phyloP scores from a whole-genome alignment of 768 basidiomycete genomes.

The Dendrothele bispora region DNA sequence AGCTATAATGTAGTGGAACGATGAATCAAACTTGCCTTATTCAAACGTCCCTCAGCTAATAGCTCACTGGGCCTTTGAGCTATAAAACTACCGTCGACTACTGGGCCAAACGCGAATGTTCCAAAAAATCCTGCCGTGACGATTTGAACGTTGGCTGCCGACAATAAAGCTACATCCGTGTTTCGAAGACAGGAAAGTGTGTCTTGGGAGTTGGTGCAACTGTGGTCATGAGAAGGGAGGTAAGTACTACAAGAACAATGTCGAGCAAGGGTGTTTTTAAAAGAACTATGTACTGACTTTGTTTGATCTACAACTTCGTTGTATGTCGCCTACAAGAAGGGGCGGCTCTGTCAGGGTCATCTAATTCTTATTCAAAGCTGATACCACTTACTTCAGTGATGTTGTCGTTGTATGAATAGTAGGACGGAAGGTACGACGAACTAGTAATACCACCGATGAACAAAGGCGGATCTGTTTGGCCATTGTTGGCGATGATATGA shows the following conservation, averaged over 20 bases:
- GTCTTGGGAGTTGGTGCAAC: slow-evolving; percentile 33
- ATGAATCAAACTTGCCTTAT: slow-evolving; percentile 33
- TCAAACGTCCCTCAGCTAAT: slow-evolving; percentile 35
- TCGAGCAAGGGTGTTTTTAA: too few relatives aligned
- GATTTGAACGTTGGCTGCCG: slow-evolving; percentile 32
- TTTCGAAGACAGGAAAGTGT: slow-evolving; percentile 40
- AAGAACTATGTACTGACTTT: slow-evolving; percentile 28
- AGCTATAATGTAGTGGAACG: neutral
- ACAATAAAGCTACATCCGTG: slow-evolving; percentile 28
- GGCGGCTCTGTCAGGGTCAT: neutral
- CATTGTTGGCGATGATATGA: slow-evolving; percentile 45
- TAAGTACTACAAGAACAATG: too few relatives aligned
- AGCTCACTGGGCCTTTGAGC: slow-evolving; percentile 39
- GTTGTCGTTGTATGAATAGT: slow-evolving; percentile 41
- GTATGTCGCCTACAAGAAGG: slow-evolving; percentile 27
- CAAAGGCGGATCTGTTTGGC: slow-evolving; percentile 43
- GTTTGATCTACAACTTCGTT: slow-evolving; percentile 31
- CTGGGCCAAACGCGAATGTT: slow-evolving; percentile 39
- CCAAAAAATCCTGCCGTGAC: slow-evolving; percentile 34
- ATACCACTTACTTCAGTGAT: slow-evolving; percentile 40
- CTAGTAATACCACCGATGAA: slow-evolving; percentile 46
- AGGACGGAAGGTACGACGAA: slow-evolving; percentile 44
- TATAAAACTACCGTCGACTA: slow-evolving; percentile 49
- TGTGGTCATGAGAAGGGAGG: slow-evolving; percentile 17
- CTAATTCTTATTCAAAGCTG: too few relatives aligned